These are phyloP conservation scores for Tubosaeta brunneosetosa DNA, from an alignment of 768 basidiomycete species.

Conservation along the genomic window DNA sequence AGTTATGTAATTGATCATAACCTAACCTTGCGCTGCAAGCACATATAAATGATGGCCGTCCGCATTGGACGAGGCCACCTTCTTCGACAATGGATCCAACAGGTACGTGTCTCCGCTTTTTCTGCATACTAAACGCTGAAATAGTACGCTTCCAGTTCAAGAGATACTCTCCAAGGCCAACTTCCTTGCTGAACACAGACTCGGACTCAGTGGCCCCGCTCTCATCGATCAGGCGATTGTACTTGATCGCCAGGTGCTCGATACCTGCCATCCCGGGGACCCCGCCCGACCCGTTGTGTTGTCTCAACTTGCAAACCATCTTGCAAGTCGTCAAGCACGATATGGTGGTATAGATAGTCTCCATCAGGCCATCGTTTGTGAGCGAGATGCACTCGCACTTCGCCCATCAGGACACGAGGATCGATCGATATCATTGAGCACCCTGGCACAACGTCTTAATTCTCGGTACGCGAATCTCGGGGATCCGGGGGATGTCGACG, in stretches of 20 bases:
- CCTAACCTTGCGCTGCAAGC: too few species aligned
- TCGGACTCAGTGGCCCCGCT: background rate
- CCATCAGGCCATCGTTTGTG: background rate
- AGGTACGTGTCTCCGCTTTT: too few species aligned
- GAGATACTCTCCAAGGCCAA: background rate
- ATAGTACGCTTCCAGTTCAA: background rate
- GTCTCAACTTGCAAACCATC: background rate
- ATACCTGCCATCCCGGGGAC: background rate
- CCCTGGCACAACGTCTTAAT: background rate
- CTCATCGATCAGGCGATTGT: background rate
- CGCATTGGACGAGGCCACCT: too few species aligned
- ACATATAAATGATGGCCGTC: too few species aligned
- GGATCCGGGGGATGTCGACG: background rate
- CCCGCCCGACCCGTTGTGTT: background rate
- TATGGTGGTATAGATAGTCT: background rate
- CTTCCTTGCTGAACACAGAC: background rate
- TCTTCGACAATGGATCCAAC: too few species aligned
- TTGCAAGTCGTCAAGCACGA: background rate
- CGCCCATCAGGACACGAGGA: background rate
- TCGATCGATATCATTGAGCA: background rate
- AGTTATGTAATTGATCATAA: too few species aligned
- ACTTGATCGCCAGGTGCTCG: background rate
- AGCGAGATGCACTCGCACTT: background rate
- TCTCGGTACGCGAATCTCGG: background rate
- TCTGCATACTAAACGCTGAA: too few species aligned